Percentiles rank a stretch among this genome's conserved stretches.
phyloP scores from a whole-genome alignment of 768 basidiomycete genomes.

The Serendipita sp. region DNA sequence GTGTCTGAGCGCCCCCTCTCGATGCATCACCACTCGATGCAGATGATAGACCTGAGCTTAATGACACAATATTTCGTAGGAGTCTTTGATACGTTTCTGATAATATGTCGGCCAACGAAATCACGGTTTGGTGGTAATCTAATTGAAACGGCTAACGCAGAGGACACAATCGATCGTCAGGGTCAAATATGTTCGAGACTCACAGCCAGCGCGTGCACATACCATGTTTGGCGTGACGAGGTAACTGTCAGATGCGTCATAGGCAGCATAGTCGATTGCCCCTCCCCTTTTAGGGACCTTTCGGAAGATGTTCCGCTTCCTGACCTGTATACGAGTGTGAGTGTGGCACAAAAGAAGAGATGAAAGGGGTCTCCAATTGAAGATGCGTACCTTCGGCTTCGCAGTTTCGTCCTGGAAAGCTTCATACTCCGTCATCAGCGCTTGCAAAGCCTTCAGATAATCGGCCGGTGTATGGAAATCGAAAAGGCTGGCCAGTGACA shows the following conservation, averaged over 20 bases:
- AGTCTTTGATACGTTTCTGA: constrained; percentile 85
- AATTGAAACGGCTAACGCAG: constrained; percentile 58
- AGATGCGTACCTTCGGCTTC: constrained; percentile 33
- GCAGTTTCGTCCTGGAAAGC: constrained; percentile 57
- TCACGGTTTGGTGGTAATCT: constrained; percentile 78
- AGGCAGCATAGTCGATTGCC: constrained; percentile 43
- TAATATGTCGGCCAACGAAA: constrained; percentile 76
- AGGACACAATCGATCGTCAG: constrained; percentile 4
- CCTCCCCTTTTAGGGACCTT: constrained; percentile 38
- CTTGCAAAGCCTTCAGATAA: constrained; percentile 55
- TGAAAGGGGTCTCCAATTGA: neutral
- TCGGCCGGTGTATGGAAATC: constrained; percentile 71
- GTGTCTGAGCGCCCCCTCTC: neutral
- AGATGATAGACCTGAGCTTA: neutral
- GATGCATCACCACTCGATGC: neutral
- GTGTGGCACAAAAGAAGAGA: neutral
- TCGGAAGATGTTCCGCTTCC: constrained; percentile 35
- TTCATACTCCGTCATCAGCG: constrained; percentile 61
- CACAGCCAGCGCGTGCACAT: constrained; percentile 15
- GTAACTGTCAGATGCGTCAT: constrained; percentile 46
- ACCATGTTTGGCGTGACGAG: constrained; percentile 63
- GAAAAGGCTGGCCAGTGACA: constrained; percentile 68
- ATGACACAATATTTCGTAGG: constrained; percentile 58
- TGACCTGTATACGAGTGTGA: constrained; percentile 14
- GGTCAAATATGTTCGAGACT: neutral